Base-by-base conservation (phyloP, 768 basidiomycete genomes). In the Russula ochroleuca region DNA sequence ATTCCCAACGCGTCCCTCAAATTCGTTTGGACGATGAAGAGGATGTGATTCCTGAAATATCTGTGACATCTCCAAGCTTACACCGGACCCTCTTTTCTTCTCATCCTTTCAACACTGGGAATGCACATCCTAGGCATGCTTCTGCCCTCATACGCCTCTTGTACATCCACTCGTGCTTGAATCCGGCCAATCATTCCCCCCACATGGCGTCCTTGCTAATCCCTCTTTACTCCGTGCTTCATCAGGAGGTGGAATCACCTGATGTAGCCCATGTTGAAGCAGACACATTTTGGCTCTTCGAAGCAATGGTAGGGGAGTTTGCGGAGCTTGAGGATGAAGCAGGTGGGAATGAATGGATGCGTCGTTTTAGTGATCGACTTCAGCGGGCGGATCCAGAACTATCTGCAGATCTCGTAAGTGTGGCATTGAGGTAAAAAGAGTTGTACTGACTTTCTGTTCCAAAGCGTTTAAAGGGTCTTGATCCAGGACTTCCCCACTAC, bases 211-310 rank as follows among this genome's bases (percentile, higher is more conserved):
- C 88, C 37, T 72, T 91, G 11, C 78, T 92, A 13, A 78, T 91
- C 17, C 87, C 88, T 0, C 70, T 92, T 25, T 90, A 90, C 72
- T 79, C 80, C 9, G 82, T 81, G 0, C 75, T 90, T 54, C 73
- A 76, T 19, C 81, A 83, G 69, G 89, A 91, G 69, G 77, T 84
- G 1, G 81, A 88, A 19, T 73, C 79, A 0, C 80, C 83, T 59
- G 86, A 88, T 48, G 71, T 81, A 11, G 78, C 81, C 0, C 88
- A 91, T 71, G 80, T 80, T 5, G 90, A 92, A 72, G 90, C 90
- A 2, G 90, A 92, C 69, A 81, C 86, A 0, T 92, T 92, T 72
- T 92, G 90, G 90, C 69, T 91, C 5, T 87, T 92, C 60, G 88
- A 91, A 72, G 81, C 84, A 0, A 78, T 92, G 68, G 75, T 90